phyloP scores from a whole-genome alignment of 345 rosid species.

The Heritiera fomes region DNA sequence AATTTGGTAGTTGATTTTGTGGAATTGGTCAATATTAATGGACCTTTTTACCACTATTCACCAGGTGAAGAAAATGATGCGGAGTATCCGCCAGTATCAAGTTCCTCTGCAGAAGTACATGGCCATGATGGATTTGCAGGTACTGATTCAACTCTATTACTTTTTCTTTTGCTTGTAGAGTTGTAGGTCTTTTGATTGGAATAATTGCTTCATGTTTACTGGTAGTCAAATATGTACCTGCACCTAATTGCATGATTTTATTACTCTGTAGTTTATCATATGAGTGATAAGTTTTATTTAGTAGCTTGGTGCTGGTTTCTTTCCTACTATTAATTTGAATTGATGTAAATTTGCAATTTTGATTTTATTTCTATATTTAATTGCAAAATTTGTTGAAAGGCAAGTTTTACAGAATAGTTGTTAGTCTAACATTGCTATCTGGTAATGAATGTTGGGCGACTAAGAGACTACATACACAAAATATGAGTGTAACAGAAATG shows the following conservation, averaged over 20 bases:
- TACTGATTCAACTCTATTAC: slow-evolving; percentile 17
- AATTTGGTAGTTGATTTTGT: slow-evolving; percentile 1
- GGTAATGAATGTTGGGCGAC: too few species aligned
- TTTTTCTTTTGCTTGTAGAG: neutral
- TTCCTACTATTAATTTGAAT: neutral
- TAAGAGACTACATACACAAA: too few species aligned
- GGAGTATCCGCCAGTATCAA: slow-evolving; percentile 78
- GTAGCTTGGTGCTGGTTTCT: neutral
- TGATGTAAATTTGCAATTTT: neutral
- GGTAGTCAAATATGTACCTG: neutral
- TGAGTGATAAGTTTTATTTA: neutral
- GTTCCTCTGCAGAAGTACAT: slow-evolving; percentile 90
- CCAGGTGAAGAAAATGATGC: slow-evolving; percentile 92
- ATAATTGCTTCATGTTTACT: neutral
- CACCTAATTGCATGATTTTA: neutral
- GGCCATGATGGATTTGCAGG: slow-evolving; percentile 99
- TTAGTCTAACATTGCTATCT: too few species aligned
- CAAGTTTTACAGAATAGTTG: too few species aligned
- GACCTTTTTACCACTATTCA: neutral
- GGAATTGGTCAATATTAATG: neutral
- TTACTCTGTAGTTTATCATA: neutral
- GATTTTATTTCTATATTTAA: neutral
- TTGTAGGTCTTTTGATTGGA: neutral
- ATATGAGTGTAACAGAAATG: too few species aligned
- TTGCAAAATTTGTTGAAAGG: neutral